Conservation (phyloP, 2,329 filamentous ascomycete genomes). For the Ophiostoma sp. region DNA sequence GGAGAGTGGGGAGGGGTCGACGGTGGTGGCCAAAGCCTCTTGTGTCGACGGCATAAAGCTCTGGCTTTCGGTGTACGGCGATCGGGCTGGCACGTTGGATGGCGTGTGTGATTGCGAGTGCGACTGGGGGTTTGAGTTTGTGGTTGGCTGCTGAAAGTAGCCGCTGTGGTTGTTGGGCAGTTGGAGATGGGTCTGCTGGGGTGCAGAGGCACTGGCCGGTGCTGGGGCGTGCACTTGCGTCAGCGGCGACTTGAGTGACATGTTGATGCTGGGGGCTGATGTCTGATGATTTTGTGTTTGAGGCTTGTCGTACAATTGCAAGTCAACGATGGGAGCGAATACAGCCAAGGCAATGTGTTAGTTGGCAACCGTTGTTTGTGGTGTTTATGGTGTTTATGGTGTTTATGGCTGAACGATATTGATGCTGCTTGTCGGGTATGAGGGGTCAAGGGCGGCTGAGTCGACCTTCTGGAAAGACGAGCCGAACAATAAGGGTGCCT, state of each 20-base stretch:
- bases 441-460: not conserved
- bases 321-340: no score
- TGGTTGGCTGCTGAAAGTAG: not conserved
- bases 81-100: conserved; percentile 19
- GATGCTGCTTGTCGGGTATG: not conserved
- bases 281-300: not conserved
- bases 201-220: not conserved
- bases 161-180: conserved; percentile 5
- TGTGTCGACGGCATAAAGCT: conserved; percentile 24
- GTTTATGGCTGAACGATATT: no score
- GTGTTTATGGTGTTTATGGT: no score
- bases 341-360: no score
- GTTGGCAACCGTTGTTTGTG: no score
- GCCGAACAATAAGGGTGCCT: not conserved
- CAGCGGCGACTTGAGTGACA: not conserved
- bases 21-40: conserved; percentile 17
- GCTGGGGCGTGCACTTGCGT: no score
- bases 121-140: not conserved
- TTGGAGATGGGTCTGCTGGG: conserved; percentile 7
- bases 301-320: not conserved
- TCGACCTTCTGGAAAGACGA: not conserved
- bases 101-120: not conserved
- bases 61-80: conserved; percentile 22
- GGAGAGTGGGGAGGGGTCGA: not conserved
- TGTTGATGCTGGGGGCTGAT: not conserved